Evolutionary conservation across 2,329 filamentous ascomycete genomes (phyloP).

Genomic region (Neofusicoccum sp.): DNA sequence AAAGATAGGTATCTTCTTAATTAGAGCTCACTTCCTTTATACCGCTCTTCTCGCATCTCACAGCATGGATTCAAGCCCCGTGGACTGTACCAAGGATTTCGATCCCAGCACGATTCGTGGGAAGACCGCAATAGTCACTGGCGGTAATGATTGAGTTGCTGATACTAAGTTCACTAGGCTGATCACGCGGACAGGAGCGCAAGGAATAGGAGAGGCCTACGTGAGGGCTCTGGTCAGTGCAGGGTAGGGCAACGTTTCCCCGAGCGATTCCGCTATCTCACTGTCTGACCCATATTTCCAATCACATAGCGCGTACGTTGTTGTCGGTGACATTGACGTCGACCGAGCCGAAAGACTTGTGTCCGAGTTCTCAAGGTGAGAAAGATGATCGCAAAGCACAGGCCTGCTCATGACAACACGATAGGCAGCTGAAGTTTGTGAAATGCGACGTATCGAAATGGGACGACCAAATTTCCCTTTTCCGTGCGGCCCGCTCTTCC

Average conservation of each 20-base stretch:
- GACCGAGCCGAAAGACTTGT: neutral
- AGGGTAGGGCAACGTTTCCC: neutral
- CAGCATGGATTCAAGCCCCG: neutral
- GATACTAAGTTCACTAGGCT: neutral
- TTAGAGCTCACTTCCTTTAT: too few relatives aligned
- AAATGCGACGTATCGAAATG: constrained; percentile 46
- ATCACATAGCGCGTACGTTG: neutral
- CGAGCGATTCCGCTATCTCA: neutral
- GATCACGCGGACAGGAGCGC: neutral
- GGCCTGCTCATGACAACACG: neutral
- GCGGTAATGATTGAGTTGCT: neutral
- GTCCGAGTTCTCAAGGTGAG: neutral
- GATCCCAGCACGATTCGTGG: neutral
- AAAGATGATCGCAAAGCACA: neutral
- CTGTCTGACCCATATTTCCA: neutral
- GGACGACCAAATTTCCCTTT: constrained; percentile 44
- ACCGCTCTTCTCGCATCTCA: neutral
- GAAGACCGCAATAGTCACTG: neutral
- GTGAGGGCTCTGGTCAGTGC: neutral
- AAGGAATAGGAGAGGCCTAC: constrained; percentile 2
- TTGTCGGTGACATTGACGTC: neutral
- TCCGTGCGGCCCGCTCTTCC: constrained; percentile 39
- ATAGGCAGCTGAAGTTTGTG: constrained; percentile 33
- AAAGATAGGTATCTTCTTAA: too few relatives aligned
- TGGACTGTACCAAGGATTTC: neutral